These are phyloP conservation scores for Salvia rosmarinus DNA, from an alignment of 257 asterid genomes.

Conservation along the genomic window DNA sequence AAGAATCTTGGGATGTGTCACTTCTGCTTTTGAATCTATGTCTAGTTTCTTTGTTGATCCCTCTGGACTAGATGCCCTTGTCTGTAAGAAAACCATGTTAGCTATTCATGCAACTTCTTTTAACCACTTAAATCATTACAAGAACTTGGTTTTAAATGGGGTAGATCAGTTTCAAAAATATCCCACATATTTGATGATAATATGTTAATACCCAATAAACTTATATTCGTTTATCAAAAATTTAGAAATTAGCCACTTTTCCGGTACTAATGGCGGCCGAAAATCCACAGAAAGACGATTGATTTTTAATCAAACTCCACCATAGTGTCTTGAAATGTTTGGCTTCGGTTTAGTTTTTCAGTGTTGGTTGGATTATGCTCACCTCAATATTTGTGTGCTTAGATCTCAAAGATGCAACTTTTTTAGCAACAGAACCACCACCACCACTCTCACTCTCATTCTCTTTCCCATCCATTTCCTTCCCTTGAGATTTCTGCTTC, in stretches of 20 bases:
- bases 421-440: slow-evolving; percentile 46
- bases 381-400: not conserved
- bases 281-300: no score
- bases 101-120: not conserved
- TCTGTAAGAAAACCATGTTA: slow-evolving; percentile 36
- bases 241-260: no score
- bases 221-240: no score
- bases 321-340: no score
- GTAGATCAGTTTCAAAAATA: no score
- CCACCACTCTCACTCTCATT: slow-evolving; percentile 40
- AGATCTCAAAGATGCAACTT: slow-evolving; percentile 38
- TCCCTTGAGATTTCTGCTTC: slow-evolving; percentile 49
- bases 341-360: no score
- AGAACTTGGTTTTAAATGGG: no score
- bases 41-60: slow-evolving; percentile 37
- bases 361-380: no score
- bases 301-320: no score
- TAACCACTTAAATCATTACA: not conserved
- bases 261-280: no score
- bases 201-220: no score
- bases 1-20: slow-evolving; percentile 38
- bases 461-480: slow-evolving; percentile 43
- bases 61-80: slow-evolving; percentile 58
- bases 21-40: slow-evolving; percentile 38
- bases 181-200: no score